Evolutionary conservation across 176 grass and related monocot species (phyloP), one percentile per base, ranked within the genome.

Genomic region (Eremochloa ophiuroides): DNA sequence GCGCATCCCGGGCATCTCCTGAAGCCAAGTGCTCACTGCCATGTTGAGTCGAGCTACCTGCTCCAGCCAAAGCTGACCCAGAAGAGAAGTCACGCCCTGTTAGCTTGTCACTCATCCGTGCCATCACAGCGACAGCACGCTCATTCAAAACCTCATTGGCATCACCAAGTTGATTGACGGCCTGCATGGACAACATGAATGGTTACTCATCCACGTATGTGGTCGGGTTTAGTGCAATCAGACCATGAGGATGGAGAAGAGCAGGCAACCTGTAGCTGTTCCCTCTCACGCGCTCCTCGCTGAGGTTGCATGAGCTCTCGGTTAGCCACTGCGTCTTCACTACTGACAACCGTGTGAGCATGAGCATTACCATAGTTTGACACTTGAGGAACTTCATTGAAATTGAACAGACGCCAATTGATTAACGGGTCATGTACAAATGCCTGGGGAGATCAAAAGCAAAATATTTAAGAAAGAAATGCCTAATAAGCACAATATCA

Each of bases 351-450:
- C 71, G 92, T 41, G 43, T 94, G 92, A 69, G 70, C 70, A 79
- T 92, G 84, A 48, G 88, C 66, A 67, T 86, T 97, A 75, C 81
- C 94, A 73, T 86, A 83, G 85, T 92, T 94, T 44, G 92, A 74
- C 86, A 93, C 88, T 98, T 98, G 96, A 80, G 93, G 96, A 76
- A 98, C 96, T 87, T 98, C 96, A 69, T 93, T 98, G 79, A 98
- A 98, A 91, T 95, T 95, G 86, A 98, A 95, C 75, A 98, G 51
- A 69, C 96, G 90, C 96, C 96, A 98, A 73, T 98, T 98, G 72
- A 98, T 98, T 27, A 98, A 77, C 2, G 96, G 96, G 74, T 98
- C 96, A 86, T 98, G 96, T 60, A 98, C 96, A 91, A 93, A 98
- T 67, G 96, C 96, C 96, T 98, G 88, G 55, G 83, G 66, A 82